These are phyloP conservation scores for Kazachstania bromeliacearum DNA, from an alignment of 805 yeast species.

Conservation along the genomic window DNA sequence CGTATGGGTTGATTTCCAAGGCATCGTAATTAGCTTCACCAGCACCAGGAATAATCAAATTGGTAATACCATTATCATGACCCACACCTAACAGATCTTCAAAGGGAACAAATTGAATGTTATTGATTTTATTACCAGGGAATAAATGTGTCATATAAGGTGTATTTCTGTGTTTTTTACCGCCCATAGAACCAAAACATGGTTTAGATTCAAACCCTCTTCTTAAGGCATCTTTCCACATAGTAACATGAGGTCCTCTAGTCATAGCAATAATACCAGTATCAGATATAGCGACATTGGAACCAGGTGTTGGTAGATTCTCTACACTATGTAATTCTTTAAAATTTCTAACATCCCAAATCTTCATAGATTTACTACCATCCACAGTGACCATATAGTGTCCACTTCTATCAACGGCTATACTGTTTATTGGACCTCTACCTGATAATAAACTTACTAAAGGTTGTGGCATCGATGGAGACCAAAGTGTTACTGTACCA, in stretches of 20 bases:
- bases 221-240: slow-evolving; percentile 82
- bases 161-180: slow-evolving; percentile 33
- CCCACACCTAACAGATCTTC: slow-evolving; percentile 95
- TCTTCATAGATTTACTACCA: slow-evolving; percentile 70
- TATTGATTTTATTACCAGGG: slow-evolving; percentile 66
- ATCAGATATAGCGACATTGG: slow-evolving; percentile 72
- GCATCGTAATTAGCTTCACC: slow-evolving; percentile 98
- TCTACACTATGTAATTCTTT: slow-evolving; percentile 53
- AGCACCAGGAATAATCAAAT: slow-evolving; percentile 88
- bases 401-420: slow-evolving; percentile 87
- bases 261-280: slow-evolving; percentile 80
- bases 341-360: slow-evolving; percentile 89
- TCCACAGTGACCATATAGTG: slow-evolving; percentile 90
- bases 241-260: slow-evolving; percentile 90
- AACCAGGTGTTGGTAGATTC: slow-evolving; percentile 77
- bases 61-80: slow-evolving; percentile 65
- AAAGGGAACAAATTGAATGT: slow-evolving; percentile 74
- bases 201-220: slow-evolving; percentile 40
- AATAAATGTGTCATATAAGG: slow-evolving; percentile 90
- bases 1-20: slow-evolving; percentile 85
- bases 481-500: slow-evolving; percentile 89
- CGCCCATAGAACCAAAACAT: slow-evolving; percentile 31
- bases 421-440: slow-evolving; percentile 77
- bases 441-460: slow-evolving; percentile 72
- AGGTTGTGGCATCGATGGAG: slow-evolving; percentile 81